Conservation (phyloP, 2,329 filamentous ascomycete species). For the Trichocomaceae sp. region DNA sequence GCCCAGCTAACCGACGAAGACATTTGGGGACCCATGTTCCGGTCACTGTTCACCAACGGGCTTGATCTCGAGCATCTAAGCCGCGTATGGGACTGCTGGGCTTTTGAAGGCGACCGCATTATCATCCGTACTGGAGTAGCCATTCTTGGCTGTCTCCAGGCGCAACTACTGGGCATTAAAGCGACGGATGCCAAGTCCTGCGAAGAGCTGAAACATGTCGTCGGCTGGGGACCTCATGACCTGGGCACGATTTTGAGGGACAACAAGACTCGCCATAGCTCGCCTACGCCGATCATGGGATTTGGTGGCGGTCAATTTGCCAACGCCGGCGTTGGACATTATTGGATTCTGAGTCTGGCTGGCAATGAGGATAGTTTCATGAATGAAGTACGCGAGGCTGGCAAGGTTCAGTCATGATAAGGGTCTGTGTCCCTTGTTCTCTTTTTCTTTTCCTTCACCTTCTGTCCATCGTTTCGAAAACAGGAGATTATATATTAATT, state of each 20-base stretch:
- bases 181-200: conserved; percentile 33
- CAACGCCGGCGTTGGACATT: conserved; percentile 32
- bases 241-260: conserved; percentile 26
- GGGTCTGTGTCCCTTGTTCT: conserved; percentile 5
- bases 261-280: conserved; percentile 26
- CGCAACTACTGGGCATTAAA: conserved; percentile 35
- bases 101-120: conserved; percentile 53
- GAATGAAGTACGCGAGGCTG: conserved; percentile 37
- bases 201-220: conserved; percentile 26
- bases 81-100: conserved; percentile 56
- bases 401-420: conserved; percentile 29
- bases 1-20: conserved; percentile 36
- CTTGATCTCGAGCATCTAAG: conserved; percentile 49
- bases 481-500: neutral
- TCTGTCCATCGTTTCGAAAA: neutral
- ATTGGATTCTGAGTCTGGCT: conserved; percentile 35
- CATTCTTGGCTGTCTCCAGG: conserved; percentile 37
- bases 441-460: neutral
- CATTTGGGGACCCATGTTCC: conserved; percentile 50
- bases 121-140: conserved; percentile 42
- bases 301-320: conserved; percentile 31
- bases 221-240: conserved; percentile 33
- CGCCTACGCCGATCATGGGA: conserved; percentile 28
- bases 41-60: conserved; percentile 47
- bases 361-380: conserved; percentile 40